phyloP scores from a whole-genome alignment of 495 filamentous ascomycete species.

The Penicillium ochrochloron region DNA sequence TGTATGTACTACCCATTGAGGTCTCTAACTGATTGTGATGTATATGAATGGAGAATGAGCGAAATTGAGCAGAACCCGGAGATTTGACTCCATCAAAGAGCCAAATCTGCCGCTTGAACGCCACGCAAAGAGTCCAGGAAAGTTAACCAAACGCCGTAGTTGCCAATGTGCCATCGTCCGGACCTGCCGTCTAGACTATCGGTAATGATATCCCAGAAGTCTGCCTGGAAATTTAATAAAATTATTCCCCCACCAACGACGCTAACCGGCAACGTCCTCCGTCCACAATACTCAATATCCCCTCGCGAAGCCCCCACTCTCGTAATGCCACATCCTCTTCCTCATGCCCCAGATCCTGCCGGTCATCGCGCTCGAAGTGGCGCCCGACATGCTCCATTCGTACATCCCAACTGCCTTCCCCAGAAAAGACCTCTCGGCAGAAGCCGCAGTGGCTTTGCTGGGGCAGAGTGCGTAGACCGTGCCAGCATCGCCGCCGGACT shows the following conservation, averaged over 20 bases:
- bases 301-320: slow-evolving; percentile 57
- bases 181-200: not conserved
- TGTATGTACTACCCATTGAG: not conserved
- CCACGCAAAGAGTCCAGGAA: not conserved
- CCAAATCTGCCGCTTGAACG: not conserved
- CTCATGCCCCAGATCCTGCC: slow-evolving; percentile 29
- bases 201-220: not conserved
- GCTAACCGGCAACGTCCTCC: slow-evolving; percentile 15
- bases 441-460: slow-evolving; percentile 67
- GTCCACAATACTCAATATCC: slow-evolving; percentile 40
- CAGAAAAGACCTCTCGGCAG: slow-evolving; percentile 65
- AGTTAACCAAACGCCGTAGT: not conserved
- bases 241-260: slow-evolving; percentile 10
- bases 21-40: not conserved
- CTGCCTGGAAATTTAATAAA: not conserved
- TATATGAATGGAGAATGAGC: not conserved
- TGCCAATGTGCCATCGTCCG: not conserved
- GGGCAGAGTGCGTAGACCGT: slow-evolving; percentile 64
- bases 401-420: slow-evolving; percentile 72
- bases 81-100: not conserved
- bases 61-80: not conserved
- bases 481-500: slow-evolving; percentile 58
- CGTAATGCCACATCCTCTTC: slow-evolving; percentile 51
- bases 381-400: slow-evolving; percentile 91
- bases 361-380: slow-evolving; percentile 66